These are phyloP conservation scores for Quercus suber DNA, from an alignment of 306 rosid species.

Conservation along the genomic window DNA sequence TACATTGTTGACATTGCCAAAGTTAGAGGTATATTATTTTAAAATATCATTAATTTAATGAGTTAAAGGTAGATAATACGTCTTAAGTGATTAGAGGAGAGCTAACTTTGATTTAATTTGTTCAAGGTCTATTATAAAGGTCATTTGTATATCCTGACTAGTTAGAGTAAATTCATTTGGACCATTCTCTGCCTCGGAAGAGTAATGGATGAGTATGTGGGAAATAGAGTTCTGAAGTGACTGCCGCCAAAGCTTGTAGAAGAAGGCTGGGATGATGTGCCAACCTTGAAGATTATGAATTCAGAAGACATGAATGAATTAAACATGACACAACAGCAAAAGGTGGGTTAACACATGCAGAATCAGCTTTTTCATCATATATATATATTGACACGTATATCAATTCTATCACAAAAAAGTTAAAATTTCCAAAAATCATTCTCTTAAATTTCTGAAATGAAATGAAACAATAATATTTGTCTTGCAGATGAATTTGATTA, in stretches of 20 bases:
- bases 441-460: no score
- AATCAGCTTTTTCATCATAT: conserved; percentile 4
- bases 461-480: background rate
- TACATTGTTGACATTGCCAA: conserved; percentile 14
- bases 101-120: background rate
- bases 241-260: conserved; percentile 63
- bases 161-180: conserved; percentile 1
- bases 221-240: conserved; percentile 68
- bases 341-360: conserved; percentile 36
- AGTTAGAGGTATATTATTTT: background rate
- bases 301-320: conserved; percentile 72
- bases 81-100: no score
- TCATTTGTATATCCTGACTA: background rate
- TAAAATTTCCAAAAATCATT: no score
- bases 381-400: background rate
- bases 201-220: conserved; percentile 69
- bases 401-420: no score
- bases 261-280: conserved; percentile 94
- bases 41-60: background rate
- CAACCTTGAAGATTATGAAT: conserved; percentile 81
- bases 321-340: conserved; percentile 69
- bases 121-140: background rate
- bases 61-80: no score
- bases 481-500: background rate
- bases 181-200: conserved; percentile 7